Conservation (phyloP, 139 green algal species). For the Zygnema cylindricum region DNA sequence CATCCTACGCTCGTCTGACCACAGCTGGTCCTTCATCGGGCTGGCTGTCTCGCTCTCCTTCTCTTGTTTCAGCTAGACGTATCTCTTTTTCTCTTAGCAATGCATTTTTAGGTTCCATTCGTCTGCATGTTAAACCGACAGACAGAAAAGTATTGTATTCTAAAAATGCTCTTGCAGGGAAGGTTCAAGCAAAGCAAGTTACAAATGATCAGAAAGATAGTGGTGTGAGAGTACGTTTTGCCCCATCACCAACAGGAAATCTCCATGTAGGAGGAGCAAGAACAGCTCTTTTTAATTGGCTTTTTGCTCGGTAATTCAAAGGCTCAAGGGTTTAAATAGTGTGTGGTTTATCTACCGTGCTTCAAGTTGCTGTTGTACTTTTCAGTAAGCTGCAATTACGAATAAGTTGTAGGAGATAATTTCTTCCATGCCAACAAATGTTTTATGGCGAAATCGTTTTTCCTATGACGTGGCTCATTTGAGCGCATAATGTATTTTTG, state of each 20-base stretch:
- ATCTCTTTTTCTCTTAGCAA: neutral
- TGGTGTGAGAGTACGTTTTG: slow-evolving; percentile 89
- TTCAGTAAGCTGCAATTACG: too few relatives aligned
- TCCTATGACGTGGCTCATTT: too few relatives aligned
- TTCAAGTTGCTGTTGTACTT: too few relatives aligned
- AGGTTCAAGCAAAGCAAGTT: neutral
- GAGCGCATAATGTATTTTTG: too few relatives aligned
- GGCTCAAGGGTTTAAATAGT: too few relatives aligned
- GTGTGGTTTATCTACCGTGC: too few relatives aligned
- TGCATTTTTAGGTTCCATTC: neutral
- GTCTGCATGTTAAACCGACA: neutral
- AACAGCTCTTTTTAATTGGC: slow-evolving; percentile 98
- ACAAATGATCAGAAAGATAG: neutral
- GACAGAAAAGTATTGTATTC: neutral
- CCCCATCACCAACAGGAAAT: slow-evolving; percentile 96
- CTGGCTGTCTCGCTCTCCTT: neutral
- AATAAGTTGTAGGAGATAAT: too few relatives aligned
- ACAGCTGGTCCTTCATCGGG: neutral
- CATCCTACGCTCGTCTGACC: neutral
- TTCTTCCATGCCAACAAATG: too few relatives aligned
- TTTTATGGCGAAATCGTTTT: too few relatives aligned
- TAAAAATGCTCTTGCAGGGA: neutral
- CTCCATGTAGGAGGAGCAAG: slow-evolving; percentile 95
- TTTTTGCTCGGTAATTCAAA: slow-evolving; percentile 82
- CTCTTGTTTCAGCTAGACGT: neutral